phyloP scores from a whole-genome alignment of 208 protist genomes.

The Crithidia acanthocephali region DNA sequence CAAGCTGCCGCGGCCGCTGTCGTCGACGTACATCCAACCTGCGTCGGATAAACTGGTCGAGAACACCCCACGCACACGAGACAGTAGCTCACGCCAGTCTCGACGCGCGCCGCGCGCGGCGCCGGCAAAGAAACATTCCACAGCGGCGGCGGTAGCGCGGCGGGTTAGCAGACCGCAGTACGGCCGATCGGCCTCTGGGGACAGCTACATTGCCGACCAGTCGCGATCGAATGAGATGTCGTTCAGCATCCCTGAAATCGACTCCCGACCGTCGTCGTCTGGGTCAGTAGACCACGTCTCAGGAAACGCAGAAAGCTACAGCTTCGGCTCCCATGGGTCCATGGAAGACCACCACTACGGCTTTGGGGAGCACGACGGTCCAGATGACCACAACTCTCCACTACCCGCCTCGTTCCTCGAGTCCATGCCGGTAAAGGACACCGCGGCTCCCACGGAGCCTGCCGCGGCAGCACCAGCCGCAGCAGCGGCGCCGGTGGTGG shows the following conservation, averaged over 20 bases:
- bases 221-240: neutral
- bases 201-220: neutral
- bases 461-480: neutral
- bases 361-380: neutral
- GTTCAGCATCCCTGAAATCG: slow-evolving; percentile 11
- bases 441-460: too few relatives aligned
- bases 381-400: neutral
- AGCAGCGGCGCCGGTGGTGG: neutral
- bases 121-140: neutral
- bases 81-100: neutral
- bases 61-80: neutral
- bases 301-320: neutral
- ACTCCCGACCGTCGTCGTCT: neutral
- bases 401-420: neutral
- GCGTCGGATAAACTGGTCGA: neutral
- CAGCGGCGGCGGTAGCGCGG: neutral
- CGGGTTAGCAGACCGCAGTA: neutral
- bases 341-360: neutral
- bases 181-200: neutral
- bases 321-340: neutral
- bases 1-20: neutral
- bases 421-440: neutral
- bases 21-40: neutral
- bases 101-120: neutral
- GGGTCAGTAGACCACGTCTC: neutral